These are phyloP conservation scores for Trametes villosa DNA, from an alignment of 768 basidiomycete genomes.

Conservation along the genomic window DNA sequence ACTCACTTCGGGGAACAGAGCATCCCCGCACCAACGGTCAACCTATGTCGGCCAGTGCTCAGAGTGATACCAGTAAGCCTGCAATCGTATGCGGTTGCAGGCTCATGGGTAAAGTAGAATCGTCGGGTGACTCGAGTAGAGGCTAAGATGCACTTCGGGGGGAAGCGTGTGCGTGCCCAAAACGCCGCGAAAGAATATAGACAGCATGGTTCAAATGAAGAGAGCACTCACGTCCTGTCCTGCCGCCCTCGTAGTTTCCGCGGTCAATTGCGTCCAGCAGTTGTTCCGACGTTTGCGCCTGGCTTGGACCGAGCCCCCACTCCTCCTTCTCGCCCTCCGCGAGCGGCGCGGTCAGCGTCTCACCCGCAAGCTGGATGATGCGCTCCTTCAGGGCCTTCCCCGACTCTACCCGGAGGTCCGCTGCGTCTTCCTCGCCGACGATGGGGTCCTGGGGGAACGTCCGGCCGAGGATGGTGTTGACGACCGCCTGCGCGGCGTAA, in stretches of 20 bases:
- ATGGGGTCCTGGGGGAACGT: constrained; percentile 88
- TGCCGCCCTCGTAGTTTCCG: constrained; percentile 76
- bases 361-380: constrained; percentile 83
- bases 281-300: constrained; percentile 54
- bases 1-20: too few species aligned
- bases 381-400: constrained; percentile 54
- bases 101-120: too few species aligned
- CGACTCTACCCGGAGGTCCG: constrained; percentile 63
- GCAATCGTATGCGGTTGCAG: too few species aligned
- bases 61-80: too few species aligned
- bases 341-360: constrained; percentile 64
- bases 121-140: too few species aligned
- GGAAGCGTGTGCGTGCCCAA: too few species aligned
- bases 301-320: constrained; percentile 76
- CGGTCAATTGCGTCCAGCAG: constrained; percentile 87
- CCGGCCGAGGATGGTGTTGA: constrained; percentile 74
- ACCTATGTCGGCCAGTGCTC: too few species aligned
- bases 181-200: not conserved
- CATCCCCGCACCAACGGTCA: too few species aligned
- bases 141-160: too few species aligned
- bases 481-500: constrained; percentile 90
- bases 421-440: constrained; percentile 94
- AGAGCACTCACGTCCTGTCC: constrained; percentile 63
- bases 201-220: not conserved
- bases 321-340: constrained; percentile 56